phyloP scores from a whole-genome alignment of 495 filamentous ascomycete genomes.

The Xylaria flabelliformis region DNA sequence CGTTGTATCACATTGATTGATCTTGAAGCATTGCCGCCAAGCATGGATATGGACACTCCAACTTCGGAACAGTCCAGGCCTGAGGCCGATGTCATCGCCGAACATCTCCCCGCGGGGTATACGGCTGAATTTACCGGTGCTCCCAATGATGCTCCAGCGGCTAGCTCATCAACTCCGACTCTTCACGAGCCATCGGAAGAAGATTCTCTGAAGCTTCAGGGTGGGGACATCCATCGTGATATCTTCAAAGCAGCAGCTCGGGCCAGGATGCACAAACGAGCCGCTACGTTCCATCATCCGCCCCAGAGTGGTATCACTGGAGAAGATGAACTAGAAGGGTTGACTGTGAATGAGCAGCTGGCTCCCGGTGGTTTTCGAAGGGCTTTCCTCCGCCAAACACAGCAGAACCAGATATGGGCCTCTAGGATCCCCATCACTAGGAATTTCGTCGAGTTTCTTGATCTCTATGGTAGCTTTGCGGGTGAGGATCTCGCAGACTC shows the following conservation, averaged over 20 bases:
- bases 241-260: conserved; percentile 68
- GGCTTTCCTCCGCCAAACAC: conserved; percentile 60
- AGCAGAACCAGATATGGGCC: conserved; percentile 47
- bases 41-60: conserved; percentile 7
- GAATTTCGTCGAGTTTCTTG: conserved; percentile 73
- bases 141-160: conserved; percentile 32
- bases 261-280: conserved; percentile 55
- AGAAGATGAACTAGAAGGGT: conserved; percentile 35
- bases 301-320: conserved; percentile 32
- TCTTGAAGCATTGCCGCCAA: background rate
- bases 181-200: conserved; percentile 39
- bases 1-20: conserved; percentile 2
- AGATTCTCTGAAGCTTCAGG: conserved; percentile 68
- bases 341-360: conserved; percentile 59
- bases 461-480: conserved; percentile 73
- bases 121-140: conserved; percentile 49
- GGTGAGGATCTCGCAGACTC: conserved; percentile 73
- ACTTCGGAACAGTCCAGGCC: conserved; percentile 32
- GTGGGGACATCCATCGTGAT: conserved; percentile 72
- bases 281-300: conserved; percentile 64
- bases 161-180: conserved; percentile 43
- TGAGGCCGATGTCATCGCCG: conserved; percentile 49
- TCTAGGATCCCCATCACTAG: conserved; percentile 58
- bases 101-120: conserved; percentile 54
- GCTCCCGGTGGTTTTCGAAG: conserved; percentile 68